Percentiles rank a stretch among this genome's conserved stretches.
phyloP scores from a whole-genome alignment of 2,329 filamentous ascomycete genomes.

The Penicillium sp. region DNA sequence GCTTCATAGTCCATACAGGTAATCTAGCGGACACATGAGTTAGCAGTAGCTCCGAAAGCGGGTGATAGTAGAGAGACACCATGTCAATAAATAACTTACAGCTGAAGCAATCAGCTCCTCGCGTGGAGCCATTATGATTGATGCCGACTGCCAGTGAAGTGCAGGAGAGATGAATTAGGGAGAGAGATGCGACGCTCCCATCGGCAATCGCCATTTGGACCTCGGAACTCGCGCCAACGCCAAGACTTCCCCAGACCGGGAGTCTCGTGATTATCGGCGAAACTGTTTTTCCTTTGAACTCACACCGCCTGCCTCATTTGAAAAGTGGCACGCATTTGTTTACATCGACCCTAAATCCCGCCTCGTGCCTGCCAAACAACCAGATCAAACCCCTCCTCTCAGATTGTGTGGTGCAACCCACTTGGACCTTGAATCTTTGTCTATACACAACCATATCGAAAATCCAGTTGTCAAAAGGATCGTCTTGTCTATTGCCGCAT shows the following conservation, averaged over 20 bases:
- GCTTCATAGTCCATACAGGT: conserved; percentile 47
- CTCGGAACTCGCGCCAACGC: conserved; percentile 36
- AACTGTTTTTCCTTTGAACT: conserved; percentile 20
- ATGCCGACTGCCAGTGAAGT: conserved; percentile 13
- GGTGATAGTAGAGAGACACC: conserved; percentile 18
- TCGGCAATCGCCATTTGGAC: conserved; percentile 36
- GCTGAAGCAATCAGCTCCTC: conserved; percentile 89
- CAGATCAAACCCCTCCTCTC: conserved; percentile 22
- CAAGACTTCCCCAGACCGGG: conserved; percentile 34
- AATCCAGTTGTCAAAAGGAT: not conserved
- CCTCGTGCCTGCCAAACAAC: conserved; percentile 17
- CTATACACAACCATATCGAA: not conserved
- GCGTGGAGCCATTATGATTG: conserved; percentile 70
- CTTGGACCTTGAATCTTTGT: conserved; percentile 4
- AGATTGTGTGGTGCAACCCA: conserved; percentile 12
- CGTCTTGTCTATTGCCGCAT: conserved; percentile 20
- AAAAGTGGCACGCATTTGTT: conserved; percentile 37
- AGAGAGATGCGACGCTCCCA: conserved; percentile 20
- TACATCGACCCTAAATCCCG: conserved; percentile 27
- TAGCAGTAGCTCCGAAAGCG: conserved; percentile 32
- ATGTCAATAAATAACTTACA: conserved; percentile 49
- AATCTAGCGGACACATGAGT: conserved; percentile 40
- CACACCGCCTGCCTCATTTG: conserved; percentile 33
- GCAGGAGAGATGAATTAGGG: conserved; percentile 13
- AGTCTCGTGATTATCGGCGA: conserved; percentile 32